Base-by-base conservation (phyloP, 2,329 filamentous ascomycete genomes). In the Colletotrichum zoysiae region DNA sequence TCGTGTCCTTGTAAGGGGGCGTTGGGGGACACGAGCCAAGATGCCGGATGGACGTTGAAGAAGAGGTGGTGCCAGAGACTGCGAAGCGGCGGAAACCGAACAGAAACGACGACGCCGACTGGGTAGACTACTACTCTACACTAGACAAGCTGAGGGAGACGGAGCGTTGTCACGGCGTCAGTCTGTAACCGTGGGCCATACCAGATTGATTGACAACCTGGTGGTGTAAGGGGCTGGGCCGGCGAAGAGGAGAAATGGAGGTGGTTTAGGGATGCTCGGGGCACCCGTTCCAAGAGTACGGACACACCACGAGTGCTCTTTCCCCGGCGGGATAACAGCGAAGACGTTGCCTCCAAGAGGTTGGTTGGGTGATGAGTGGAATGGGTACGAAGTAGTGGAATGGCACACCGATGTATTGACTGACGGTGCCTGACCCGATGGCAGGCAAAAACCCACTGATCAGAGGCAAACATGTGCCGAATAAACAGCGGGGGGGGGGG, bases 1-100 rank as follows among this genome's bases (percentile, higher is more conserved):
- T 70, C 55, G 23, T 64, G 65, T 64, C 65, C 65, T 71, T 64
- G 65, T 60, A 69, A 55, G 65, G 69, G 53, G 65, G 59, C 38
- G 59, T 68, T 58, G 51, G 46, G 65, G 26, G 12, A 23, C n/a
- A 38, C 46, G 18, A 55, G 33, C 46, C 63, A 44, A 50, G 44
- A 55, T 23, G 48, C 61, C 44, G 42, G 46, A 66, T 33, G 57
- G 42, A 51, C 20, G 44, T 23, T 23, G 12, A 26, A 33, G 53
- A 23, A 23, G 33, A 59, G 46, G 59, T 40, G 18, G 55, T 44
- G 48, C 69, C 55, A 64, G 44, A 55, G 18, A 56, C 53, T 50
- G 20, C 44, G 59, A 65, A 56, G 60, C 65, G 33, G 60, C 59
- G 40, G 65, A 70, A 72, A 72, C 70, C 55, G 65, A 63, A 70